Evolutionary conservation across 1,139 yeast genomes (phyloP).

Genomic region (Suhomyces taliae): DNA sequence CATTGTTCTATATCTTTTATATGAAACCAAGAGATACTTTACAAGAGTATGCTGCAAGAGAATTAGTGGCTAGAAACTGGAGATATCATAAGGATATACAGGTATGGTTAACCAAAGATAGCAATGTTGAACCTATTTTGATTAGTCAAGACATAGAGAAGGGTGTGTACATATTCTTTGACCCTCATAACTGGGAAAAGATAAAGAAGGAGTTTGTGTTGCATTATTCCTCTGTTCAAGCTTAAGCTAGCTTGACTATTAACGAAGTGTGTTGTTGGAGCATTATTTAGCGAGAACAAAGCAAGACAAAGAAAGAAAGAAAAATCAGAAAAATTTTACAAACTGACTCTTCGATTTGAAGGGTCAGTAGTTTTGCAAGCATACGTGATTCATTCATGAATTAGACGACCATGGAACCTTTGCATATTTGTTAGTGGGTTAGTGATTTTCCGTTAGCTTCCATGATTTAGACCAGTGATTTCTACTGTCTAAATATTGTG

Average conservation of each 20-base stretch:
- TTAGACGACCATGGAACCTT: too few relatives aligned
- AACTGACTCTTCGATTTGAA: too few relatives aligned
- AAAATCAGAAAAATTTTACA: too few relatives aligned
- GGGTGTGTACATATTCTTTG: constrained; percentile 95
- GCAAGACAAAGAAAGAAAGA: too few relatives aligned
- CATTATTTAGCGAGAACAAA: too few relatives aligned
- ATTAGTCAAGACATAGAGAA: constrained; percentile 86
- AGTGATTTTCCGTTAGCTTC: too few relatives aligned
- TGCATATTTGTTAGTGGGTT: too few relatives aligned
- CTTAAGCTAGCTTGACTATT: constrained; percentile 19
- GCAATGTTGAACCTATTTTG: constrained; percentile 83
- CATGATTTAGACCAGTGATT: too few relatives aligned
- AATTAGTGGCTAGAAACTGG: constrained; percentile 90
- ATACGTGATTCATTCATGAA: too few relatives aligned
- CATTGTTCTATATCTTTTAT: constrained; percentile 89
- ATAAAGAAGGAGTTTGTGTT: constrained; percentile 80
- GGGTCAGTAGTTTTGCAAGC: too few relatives aligned
- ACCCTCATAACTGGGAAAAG: constrained; percentile 95
- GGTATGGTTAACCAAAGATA: constrained; percentile 95
- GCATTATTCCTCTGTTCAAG: constrained; percentile 58
- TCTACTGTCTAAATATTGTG: not conserved
- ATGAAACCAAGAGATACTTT: constrained; percentile 90
- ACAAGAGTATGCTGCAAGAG: constrained; percentile 93
- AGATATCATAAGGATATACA: constrained; percentile 93
- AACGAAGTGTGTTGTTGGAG: too few relatives aligned